Evolutionary conservation across 768 basidiomycete genomes (phyloP), one percentile per base, ranked within the genome.

Genomic region (Psilocybe subaeruginosa): DNA sequence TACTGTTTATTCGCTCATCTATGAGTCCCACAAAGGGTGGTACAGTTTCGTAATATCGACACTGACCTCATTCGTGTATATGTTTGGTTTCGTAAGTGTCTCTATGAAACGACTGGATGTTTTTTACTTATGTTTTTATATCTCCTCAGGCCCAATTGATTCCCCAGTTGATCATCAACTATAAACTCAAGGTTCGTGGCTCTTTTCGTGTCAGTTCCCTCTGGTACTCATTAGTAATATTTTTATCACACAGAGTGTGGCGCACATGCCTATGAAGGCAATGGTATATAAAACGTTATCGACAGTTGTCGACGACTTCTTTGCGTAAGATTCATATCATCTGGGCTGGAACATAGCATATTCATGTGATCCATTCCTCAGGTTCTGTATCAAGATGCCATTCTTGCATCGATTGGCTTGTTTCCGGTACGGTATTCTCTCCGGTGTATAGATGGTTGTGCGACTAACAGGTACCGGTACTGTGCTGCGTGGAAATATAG

Each of bases 221-320:
- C 61, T 52, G 41, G 54, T 55, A 53, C 35, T 61, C 47, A 53
- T 52, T 12, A 58, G 4, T 53, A 19, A 50, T 56, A 53, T 56
- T 58, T 54, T 62, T 46, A 41, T 50, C 33, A 43, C 49, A 56
- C 77, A 95, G 91, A 94, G 91, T 73, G 95, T 97, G 37, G 91
- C 97, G 48, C 97, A 99, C 73, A 95, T 99, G 90, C 96, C 96
- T 17, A 96, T 97, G 90, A 97, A 96, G 74, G 92, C 96, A 3
- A 95, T 99, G 93, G 89, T 95, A 66, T 97, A 95, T 82, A 97
- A 97, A 78, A 88, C 92, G 1, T 80, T 97, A 60, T 91, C 93
- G 48, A 93, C 90, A 1, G 91, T 93, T 51, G 91, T 96, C 48
- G 96, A 97, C 76, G 95, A 98, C 74, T 85, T 97, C 67, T 93